Evolutionary conservation across 805 yeast genomes (phyloP), one percentile per base, ranked within the genome.

Genomic region (Pichia gijzeniarum): DNA sequence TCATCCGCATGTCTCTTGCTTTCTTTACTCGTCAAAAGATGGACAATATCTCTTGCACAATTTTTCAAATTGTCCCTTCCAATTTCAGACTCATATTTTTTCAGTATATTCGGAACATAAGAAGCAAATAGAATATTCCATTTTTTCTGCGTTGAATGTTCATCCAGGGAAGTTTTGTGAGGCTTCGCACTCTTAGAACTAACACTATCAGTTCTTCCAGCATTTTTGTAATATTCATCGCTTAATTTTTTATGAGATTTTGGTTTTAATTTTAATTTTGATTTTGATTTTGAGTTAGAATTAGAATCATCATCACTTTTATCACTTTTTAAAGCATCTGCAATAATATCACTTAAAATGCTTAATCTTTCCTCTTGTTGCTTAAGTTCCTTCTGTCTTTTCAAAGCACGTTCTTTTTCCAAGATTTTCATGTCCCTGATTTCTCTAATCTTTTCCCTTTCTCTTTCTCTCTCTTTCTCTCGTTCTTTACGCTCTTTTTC

Each of bases 41-140:
- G 75, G 5, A 82, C 88, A 47, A 91, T 78, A 41, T 89, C 96
- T 49, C 79, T 76, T 2, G 96, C 86, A 63, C 89, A 83, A 33
- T 73, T 73, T 64, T 90, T 91, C 42, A 87, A 58, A 45, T 78
- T 72, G 4, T 85, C 95, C 47, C 78, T 80, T 4, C 88, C 89
- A 19, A 91, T 69, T 44, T 79, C 80, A 2, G 69, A 59, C 52
- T 78, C 82, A 61, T 83, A 78, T 53, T 76, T 77, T 52, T 80
- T 79, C 44, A 90, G 70, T 57, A 85, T 63, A 56, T 89, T 88
- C 9, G 97, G 97, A 10, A 91, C 85, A 53, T 77, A 70, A 14
- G 72, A 64, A 1, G 96, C 97, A 59, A 91, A 78, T 28, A 69
- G 52, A 35, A 58, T 60, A 5, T 64, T 69, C 80, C 80, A 75